Base-by-base conservation (phyloP, 1,284 basidiomycete genomes). In the Irpex rosettiformis region DNA sequence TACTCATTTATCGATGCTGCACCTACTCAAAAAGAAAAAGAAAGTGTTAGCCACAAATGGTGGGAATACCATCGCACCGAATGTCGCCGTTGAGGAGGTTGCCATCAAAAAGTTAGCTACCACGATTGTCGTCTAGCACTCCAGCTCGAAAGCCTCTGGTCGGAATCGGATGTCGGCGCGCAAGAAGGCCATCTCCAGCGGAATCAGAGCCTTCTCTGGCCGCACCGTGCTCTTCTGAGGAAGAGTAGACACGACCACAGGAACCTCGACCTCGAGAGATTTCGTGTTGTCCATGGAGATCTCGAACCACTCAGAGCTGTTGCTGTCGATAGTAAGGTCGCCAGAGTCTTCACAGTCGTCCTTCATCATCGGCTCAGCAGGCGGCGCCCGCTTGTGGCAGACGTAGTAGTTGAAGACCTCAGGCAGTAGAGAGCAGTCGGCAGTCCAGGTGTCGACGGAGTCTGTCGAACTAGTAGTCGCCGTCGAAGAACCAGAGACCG, bases 401-500 rank as follows among this genome's bases (percentile, higher is more conserved):
- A 51, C 48, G 27, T 27, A 51, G 48, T 51, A 51, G 48, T 51
- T 24, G 48, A 51, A 28, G 48, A 51, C 48, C 48, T 51, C 48
- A 22, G 48, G 48, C 7, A 25, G 7, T 11, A 51, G 48, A 51
- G 48, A 51, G 27, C 48, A 51, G 48, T 51, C 48, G 48, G 24
- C 18, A 7, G 25, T 24, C 10, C 16, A 51, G 27, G 18, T 18
- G 48, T 24, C n/a, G 18, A 21, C 22, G 18, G 48, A 51, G 48
- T 51, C 48, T 8, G 27, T 28, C 43, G 43, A 47, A 18, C 43
- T n/a, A 47, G 43, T 22, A 11, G 48, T 51, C 25, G 48, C 48
- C 18, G 48, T 51, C 8, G 48, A 51, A 11, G 48, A 51, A 22
- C 48, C 48, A 51, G 48, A 51, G 48, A 51, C 27, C 18, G 48